A percentile compares a stretch with the other conserved stretches of the same genome.
These are phyloP conservation scores for Amanita inopinata DNA, from an alignment of 768 basidiomycete genomes.

Conservation along the genomic window DNA sequence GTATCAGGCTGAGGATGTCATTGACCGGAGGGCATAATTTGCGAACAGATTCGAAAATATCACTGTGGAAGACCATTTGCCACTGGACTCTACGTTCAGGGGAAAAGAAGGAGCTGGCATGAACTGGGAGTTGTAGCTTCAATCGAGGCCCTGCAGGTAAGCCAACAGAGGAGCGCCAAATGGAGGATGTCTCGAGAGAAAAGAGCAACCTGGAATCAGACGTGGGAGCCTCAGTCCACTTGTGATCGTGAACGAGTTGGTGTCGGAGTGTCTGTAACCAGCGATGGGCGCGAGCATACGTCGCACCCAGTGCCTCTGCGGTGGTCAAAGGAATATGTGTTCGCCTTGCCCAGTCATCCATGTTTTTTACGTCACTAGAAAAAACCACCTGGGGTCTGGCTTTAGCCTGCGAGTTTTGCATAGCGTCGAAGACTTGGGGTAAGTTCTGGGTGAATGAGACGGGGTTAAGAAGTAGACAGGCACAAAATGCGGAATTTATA, in stretches of 20 bases:
- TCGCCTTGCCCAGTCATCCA: slow-evolving; percentile 76
- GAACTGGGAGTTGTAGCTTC: slow-evolving; percentile 62
- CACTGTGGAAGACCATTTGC: slow-evolving; percentile 84
- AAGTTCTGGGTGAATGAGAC: slow-evolving; percentile 1
- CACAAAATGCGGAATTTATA: slow-evolving; percentile 5
- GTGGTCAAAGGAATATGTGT: slow-evolving; percentile 77
- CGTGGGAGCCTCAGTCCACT: slow-evolving; percentile 54
- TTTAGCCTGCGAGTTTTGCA: slow-evolving; percentile 23
- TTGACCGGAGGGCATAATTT: slow-evolving; percentile 60
- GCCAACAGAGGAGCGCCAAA: slow-evolving; percentile 67
- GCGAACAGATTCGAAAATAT: slow-evolving; percentile 62
- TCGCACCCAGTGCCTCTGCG: slow-evolving; percentile 71
- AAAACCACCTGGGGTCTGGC: slow-evolving; percentile 51
- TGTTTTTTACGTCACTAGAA: slow-evolving; percentile 69
- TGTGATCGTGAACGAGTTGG: slow-evolving; percentile 57
- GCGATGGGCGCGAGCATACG: slow-evolving; percentile 73
- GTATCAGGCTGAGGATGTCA: slow-evolving; percentile 59
- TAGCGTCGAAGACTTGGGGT: slow-evolving; percentile 13
- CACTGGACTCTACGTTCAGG: slow-evolving; percentile 78
- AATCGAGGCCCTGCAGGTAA: slow-evolving; percentile 70
- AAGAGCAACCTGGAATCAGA: slow-evolving; percentile 68
- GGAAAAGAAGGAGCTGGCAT: slow-evolving; percentile 80
- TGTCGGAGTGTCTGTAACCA: slow-evolving; percentile 58
- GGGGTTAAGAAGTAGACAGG: background rate
- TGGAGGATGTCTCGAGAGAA: slow-evolving; percentile 68